These are phyloP conservation scores for Penicillium sp. DNA, from an alignment of 2,329 filamentous ascomycete species.

Conservation along the genomic window DNA sequence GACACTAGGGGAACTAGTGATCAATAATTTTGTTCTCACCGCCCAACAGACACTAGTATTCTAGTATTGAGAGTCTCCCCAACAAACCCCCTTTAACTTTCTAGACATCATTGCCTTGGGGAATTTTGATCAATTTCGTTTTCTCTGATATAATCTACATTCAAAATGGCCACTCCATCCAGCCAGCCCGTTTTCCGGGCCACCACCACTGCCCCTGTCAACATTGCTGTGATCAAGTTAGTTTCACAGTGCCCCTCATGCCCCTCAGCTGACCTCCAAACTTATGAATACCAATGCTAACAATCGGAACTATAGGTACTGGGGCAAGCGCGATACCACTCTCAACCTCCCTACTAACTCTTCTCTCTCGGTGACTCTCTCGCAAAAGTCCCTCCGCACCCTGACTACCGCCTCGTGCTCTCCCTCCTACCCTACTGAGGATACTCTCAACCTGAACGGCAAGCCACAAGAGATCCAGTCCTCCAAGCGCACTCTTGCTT, in stretches of 20 bases:
- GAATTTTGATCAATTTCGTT: background rate
- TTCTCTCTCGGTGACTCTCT: conserved; percentile 94
- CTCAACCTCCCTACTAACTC: conserved; percentile 98
- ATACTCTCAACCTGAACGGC: conserved; percentile 83
- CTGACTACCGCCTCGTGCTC: conserved; percentile 95
- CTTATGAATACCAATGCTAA: conserved; percentile 8
- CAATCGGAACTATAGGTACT: conserved; percentile 60
- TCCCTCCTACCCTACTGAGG: conserved; percentile 61
- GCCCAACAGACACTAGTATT: conserved; percentile 12
- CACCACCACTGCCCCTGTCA: conserved; percentile 94
- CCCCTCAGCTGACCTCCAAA: conserved; percentile 6
- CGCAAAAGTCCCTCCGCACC: conserved; percentile 88
- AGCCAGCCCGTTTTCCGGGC: conserved; percentile 71
- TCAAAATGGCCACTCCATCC: conserved; percentile 35
- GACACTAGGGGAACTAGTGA: conserved; percentile 12
- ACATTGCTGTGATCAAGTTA: conserved; percentile 97
- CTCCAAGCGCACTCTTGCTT: conserved; percentile 89
- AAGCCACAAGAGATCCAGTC: conserved; percentile 74
- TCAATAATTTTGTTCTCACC: conserved; percentile 27
- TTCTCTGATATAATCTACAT: background rate
- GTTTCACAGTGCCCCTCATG: conserved; percentile 22
- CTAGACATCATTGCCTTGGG: conserved; percentile 1
- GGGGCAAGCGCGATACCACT: conserved; percentile 93
- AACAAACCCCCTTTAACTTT: conserved; percentile 14
- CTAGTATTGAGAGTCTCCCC: conserved; percentile 1